Conservation (phyloP, 495 filamentous ascomycete genomes). For the Venustampulla echinocandica region DNA sequence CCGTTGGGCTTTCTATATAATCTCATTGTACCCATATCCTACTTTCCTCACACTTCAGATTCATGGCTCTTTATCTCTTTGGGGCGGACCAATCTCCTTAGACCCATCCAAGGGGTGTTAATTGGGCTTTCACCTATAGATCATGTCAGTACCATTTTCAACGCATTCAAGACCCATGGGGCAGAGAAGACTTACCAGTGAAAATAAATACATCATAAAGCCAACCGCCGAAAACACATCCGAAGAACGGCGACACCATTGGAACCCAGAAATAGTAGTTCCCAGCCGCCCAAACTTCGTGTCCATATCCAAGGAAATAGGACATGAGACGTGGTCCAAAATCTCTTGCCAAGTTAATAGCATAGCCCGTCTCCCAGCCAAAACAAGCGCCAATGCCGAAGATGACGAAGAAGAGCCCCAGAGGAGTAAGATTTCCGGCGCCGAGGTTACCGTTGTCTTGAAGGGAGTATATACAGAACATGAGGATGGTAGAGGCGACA, state of each 20-base stretch:
- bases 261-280: slow-evolving; percentile 35
- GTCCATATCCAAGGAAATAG: slow-evolving; percentile 55
- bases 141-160: neutral
- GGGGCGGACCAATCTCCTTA: slow-evolving; percentile 6
- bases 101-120: slow-evolving; percentile 19
- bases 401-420: slow-evolving; percentile 55
- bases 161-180: neutral
- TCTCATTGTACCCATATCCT: no score
- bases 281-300: slow-evolving; percentile 51
- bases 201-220: slow-evolving; percentile 49
- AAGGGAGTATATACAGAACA: slow-evolving; percentile 60
- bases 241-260: slow-evolving; percentile 37
- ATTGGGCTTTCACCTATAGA: no score
- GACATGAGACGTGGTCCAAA: slow-evolving; percentile 57
- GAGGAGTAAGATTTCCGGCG: slow-evolving; percentile 40
- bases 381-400: slow-evolving; percentile 64
- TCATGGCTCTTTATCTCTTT: no score
- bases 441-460: slow-evolving; percentile 47
- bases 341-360: slow-evolving; percentile 58
- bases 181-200: slow-evolving; percentile 27
- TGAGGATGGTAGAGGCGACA: slow-evolving; percentile 49
- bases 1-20: no score
- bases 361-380: slow-evolving; percentile 63
- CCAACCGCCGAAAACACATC: slow-evolving; percentile 36
- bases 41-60: no score